Evolutionary conservation across 2,329 filamentous ascomycete species (phyloP).

Genomic region (Colletotrichum cereale): DNA sequence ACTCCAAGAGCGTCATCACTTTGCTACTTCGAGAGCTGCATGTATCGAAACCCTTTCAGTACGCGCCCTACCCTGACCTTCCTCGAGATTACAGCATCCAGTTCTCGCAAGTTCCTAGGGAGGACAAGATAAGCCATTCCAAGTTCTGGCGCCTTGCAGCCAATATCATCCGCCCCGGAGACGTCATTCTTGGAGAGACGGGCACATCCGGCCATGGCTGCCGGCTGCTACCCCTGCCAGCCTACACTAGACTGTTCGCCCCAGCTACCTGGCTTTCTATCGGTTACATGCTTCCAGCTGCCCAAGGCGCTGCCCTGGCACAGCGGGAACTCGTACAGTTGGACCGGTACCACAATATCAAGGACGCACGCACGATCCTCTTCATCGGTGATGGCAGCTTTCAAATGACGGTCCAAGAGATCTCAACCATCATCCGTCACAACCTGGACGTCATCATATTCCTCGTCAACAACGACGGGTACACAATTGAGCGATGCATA

Average conservation of each 20-base stretch:
- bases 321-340: constrained; percentile 56
- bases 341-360: constrained; percentile 46
- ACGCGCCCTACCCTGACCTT: constrained; percentile 46
- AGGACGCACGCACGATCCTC: constrained; percentile 64
- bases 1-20: constrained; percentile 42
- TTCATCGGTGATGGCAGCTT: constrained; percentile 75
- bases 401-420: constrained; percentile 75
- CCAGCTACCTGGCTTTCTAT: constrained; percentile 71
- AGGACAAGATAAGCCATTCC: constrained; percentile 59
- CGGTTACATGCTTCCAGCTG: constrained; percentile 70
- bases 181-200: constrained; percentile 69
- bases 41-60: constrained; percentile 42
- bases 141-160: constrained; percentile 57
- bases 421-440: constrained; percentile 72
- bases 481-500: constrained; percentile 70
- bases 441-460: constrained; percentile 62
- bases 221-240: constrained; percentile 63
- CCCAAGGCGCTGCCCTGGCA: constrained; percentile 68
- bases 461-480: constrained; percentile 70
- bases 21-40: constrained; percentile 44
- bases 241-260: constrained; percentile 60
- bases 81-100: constrained; percentile 43
- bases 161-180: constrained; percentile 56
- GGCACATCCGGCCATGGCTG: constrained; percentile 69
- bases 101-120: constrained; percentile 37